phyloP scores from a whole-genome alignment of 345 rosid genomes.

The Populus pruinosa region DNA sequence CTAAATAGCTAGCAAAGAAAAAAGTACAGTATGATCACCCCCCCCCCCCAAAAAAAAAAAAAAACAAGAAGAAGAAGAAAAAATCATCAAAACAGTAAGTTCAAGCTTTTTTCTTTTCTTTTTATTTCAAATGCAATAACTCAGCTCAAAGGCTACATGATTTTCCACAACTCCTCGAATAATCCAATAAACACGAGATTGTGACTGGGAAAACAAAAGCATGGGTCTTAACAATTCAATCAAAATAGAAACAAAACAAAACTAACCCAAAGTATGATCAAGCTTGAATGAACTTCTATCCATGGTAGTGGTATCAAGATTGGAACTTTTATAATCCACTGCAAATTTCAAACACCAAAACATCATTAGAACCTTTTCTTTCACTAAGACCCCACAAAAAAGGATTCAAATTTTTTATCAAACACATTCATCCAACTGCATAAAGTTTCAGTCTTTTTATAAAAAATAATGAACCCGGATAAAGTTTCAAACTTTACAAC shows the following conservation, averaged over 20 bases:
- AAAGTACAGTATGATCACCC: background rate
- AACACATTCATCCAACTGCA: background rate
- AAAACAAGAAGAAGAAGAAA: background rate
- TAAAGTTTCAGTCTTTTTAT: background rate
- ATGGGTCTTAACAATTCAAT: background rate
- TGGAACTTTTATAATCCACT: slow-evolving; percentile 22
- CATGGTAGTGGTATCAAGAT: slow-evolving; percentile 34
- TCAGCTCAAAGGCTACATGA: background rate
- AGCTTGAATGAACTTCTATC: slow-evolving; percentile 64
- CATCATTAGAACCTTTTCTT: slow-evolving; percentile 19
- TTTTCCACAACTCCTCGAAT: background rate
- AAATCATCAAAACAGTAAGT: background rate
- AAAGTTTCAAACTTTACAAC: slow-evolving; percentile 14
- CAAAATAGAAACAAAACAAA: background rate
- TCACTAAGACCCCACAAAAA: slow-evolving; percentile 12
- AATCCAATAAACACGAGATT: background rate
- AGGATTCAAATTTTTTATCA: background rate
- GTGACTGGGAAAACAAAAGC: background rate
- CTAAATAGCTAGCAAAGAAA: background rate
- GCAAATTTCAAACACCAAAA: slow-evolving; percentile 47
- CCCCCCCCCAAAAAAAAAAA: no score
- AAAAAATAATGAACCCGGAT: background rate
- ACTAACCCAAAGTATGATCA: slow-evolving; percentile 67
- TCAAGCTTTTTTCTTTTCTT: background rate
- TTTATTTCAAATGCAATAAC: background rate